Evolutionary conservation across 495 filamentous ascomycete species (phyloP), one percentile per base, ranked within the genome.

Genomic region (Xylaria flabelliformis): DNA sequence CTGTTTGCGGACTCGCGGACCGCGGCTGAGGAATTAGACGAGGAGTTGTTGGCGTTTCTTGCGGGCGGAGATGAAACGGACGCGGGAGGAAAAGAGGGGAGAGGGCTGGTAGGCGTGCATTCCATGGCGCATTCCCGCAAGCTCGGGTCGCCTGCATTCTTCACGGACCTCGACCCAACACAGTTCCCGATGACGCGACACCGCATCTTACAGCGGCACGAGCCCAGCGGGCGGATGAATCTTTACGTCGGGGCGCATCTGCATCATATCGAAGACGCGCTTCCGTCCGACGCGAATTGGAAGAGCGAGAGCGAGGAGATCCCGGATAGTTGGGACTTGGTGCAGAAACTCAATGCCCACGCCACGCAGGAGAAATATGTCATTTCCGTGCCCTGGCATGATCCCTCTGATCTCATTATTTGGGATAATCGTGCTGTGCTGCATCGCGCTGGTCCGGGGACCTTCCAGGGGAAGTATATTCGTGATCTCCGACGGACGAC

Each of bases 391-490:
- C 74, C 77, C 44, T 90, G 89, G 88, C 67, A 84, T 55, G 71
- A 81, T 13, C 69, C 76, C 0, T 82, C 86, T 0, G 89, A 90
- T 75, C 66, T 90, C 74, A 77, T 90, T 9, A 83, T 89, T 29
- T 91, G 89, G 89, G 89, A 91, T 69, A 91, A 90, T 73, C 84
- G 85, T 0, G 82, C 80, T 34, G 85, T 87, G 42, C 79, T 89
- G 81, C 89, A 91, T 74, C 79, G 86, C 4, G 87, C 85, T 0
- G 83, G 82, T 0, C 82, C 82, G 7, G 88, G 88, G 1, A 75
- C 67, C 1, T 90, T 86, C 64, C 83, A 84, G 70, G 84, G 85
- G 3, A 86, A 83, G 76, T 85, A 82, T 75, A 78, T 74, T 53
- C 73, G 87, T 15, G 88, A 90, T 74, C 78, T 90, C 80, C 76